phyloP scores from a whole-genome alignment of 805 yeast genomes.

The Metschnikowia lunata region DNA sequence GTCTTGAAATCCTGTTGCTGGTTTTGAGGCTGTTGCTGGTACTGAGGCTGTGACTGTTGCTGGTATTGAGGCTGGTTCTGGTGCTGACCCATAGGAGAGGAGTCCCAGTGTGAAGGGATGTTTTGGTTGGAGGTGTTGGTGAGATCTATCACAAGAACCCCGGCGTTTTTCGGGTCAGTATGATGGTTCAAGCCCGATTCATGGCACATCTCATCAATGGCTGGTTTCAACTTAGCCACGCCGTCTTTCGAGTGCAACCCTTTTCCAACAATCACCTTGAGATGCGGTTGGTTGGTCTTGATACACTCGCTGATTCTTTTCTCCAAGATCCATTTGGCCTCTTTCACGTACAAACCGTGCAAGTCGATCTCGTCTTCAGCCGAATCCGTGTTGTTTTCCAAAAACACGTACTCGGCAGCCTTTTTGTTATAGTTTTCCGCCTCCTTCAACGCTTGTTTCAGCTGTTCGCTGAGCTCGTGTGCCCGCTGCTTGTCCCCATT shows the following conservation, averaged over 20 bases:
- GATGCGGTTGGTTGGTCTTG: constrained; percentile 51
- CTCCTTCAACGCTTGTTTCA: constrained; percentile 52
- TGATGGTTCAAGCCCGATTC: constrained; percentile 58
- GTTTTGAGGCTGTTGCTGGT: constrained; percentile 18
- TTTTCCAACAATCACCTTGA: constrained; percentile 88
- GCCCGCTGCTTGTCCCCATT: constrained; percentile 72
- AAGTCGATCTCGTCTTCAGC: constrained; percentile 82
- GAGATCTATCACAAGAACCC: constrained; percentile 73
- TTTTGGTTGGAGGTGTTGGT: constrained; percentile 21
- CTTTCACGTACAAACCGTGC: constrained; percentile 88
- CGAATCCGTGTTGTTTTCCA: constrained; percentile 86
- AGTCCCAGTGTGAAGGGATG: constrained; percentile 32
- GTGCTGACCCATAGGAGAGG: constrained; percentile 13
- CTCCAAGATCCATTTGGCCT: constrained; percentile 75
- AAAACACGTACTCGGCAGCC: constrained; percentile 88
- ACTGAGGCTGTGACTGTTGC: constrained; percentile 15
- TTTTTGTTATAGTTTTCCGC: constrained; percentile 69
- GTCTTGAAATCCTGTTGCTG: constrained; percentile 18
- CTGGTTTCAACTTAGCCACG: constrained; percentile 85
- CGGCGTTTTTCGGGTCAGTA: constrained; percentile 69
- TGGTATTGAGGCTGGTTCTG: constrained; percentile 20
- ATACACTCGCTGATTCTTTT: constrained; percentile 67
- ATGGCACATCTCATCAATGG: constrained; percentile 71
- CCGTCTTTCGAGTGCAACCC: constrained; percentile 82
- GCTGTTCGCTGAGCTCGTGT: constrained; percentile 62